These are phyloP conservation scores for Suillus ampliporus DNA, from an alignment of 768 basidiomycete species.

Conservation along the genomic window DNA sequence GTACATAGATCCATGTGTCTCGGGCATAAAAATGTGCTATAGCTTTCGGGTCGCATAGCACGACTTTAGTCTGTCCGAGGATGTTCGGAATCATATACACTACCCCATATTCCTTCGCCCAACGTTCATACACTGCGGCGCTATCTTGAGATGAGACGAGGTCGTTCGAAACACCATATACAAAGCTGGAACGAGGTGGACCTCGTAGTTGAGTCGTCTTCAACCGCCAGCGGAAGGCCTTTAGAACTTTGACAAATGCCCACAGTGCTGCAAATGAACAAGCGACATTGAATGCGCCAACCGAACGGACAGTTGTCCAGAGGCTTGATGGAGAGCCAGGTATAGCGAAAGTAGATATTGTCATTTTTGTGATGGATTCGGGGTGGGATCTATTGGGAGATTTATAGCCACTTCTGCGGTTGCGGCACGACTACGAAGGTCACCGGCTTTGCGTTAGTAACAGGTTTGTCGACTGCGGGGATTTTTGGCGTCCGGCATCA, in stretches of 20 bases:
- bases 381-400: neutral
- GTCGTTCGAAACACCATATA: slow-evolving; percentile 23
- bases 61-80: slow-evolving; percentile 16
- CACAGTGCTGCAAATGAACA: neutral
- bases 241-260: neutral
- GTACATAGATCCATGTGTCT: slow-evolving; percentile 42
- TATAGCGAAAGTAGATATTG: neutral
- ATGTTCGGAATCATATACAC: slow-evolving; percentile 23
- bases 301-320: neutral
- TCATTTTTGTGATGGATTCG: neutral
- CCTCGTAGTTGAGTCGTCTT: slow-evolving; percentile 24
- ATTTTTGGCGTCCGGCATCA: too few relatives aligned
- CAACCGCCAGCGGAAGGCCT: neutral
- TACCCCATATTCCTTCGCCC: slow-evolving; percentile 27
- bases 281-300: neutral
- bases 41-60: slow-evolving; percentile 52
- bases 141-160: slow-evolving; percentile 6
- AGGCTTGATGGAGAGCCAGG: neutral
- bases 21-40: slow-evolving; percentile 51
- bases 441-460: neutral
- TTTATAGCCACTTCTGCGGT: neutral
- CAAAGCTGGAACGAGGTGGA: slow-evolving; percentile 22
- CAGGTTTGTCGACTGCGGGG: too few relatives aligned
- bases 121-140: slow-evolving; percentile 23
- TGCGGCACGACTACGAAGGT: neutral